These are phyloP conservation scores for Diaporthe citrichinensis DNA, from an alignment of 2,329 filamentous ascomycete species.

Conservation along the genomic window DNA sequence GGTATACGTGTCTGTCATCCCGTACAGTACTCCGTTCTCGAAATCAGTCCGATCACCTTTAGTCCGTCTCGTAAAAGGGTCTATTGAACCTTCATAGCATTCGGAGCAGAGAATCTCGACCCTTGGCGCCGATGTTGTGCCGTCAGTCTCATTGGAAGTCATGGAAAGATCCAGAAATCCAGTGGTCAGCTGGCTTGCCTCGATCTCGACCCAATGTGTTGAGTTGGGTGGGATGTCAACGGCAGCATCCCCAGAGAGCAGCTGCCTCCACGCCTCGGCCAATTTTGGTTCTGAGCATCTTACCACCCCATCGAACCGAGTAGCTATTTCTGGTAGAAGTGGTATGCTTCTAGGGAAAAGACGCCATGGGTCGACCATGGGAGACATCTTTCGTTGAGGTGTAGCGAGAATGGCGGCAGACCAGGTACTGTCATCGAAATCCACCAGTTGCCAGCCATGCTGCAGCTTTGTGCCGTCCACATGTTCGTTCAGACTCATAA, in stretches of 20 bases:
- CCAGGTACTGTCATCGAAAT: conserved; percentile 42
- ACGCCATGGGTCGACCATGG: conserved; percentile 40
- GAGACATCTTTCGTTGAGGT: conserved; percentile 41
- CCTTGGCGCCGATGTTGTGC: conserved; percentile 34
- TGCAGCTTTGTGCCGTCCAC: conserved; percentile 39
- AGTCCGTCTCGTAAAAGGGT: conserved; percentile 36
- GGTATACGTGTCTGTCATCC: conserved; percentile 34
- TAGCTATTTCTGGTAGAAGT: conserved; percentile 22
- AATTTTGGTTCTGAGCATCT: conserved; percentile 1
- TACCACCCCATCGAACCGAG: conserved; percentile 34
- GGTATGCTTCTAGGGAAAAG: conserved; percentile 40
- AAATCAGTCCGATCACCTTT: conserved; percentile 40
- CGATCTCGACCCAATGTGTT: conserved; percentile 42
- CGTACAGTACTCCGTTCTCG: conserved; percentile 37
- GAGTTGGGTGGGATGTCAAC: conserved; percentile 41
- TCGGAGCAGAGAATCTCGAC: conserved; percentile 51
- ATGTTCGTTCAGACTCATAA: conserved; percentile 46
- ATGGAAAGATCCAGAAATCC: conserved; percentile 9
- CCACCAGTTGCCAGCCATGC: conserved; percentile 41
- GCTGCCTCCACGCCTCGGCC: not conserved
- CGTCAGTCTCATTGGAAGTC: conserved; percentile 1
- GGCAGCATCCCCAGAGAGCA: conserved; percentile 23
- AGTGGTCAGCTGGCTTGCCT: conserved; percentile 22
- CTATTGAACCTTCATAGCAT: conserved; percentile 49
- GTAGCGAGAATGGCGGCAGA: conserved; percentile 23